Base-by-base conservation (phyloP, 176 grass and related monocot species). In the Avena atlantica region DNA sequence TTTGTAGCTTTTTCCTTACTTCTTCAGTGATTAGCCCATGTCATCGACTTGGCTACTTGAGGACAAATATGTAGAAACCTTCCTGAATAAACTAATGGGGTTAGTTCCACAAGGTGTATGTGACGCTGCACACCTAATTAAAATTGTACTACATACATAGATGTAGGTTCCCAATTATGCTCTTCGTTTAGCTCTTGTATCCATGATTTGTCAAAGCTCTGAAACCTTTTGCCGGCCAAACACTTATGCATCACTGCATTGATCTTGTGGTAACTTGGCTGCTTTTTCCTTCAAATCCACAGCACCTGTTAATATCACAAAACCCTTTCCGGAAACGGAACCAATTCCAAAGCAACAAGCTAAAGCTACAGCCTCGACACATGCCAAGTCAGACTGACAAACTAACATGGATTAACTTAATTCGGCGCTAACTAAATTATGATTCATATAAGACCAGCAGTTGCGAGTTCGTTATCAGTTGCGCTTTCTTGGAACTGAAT, bases 291-390 rank as follows among this genome's bases (percentile, higher is more conserved):
- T 88, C 51, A 80, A 25, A 65, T 77, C 21, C n/a, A 66, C 24
- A 67, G 0, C 52, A 78, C 44, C 71, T 81, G 70, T 62, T 37
- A 15, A 14, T 53, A 85, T 67, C 63, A 48, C 72, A 77, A 82
- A 78, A 83, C 85, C 7, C 44, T 91, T 86, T 88, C 9, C 36
- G 12, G 16, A 84, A 85, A 74, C 62, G 56, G 23, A 85, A 88
- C 52, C 83, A 88, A 78, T 86, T 71, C 86, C 82, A 88, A 82
- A 85, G 71, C 62, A 56, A 76, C 86, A 88, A 91, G 86, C 78
- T 88, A 91, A 82, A 91, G 90, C 82, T 91, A 76, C 53, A 81
- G 0, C 51, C 27, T 45, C 48, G 27, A 74, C 76, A 27, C 59
- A 91, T 85, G 75, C 76, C 81, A 81, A 40, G 76, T 84, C 76